Evolutionary conservation across 805 yeast species (phyloP).

Genomic region (Maudiozyma turicensis): DNA sequence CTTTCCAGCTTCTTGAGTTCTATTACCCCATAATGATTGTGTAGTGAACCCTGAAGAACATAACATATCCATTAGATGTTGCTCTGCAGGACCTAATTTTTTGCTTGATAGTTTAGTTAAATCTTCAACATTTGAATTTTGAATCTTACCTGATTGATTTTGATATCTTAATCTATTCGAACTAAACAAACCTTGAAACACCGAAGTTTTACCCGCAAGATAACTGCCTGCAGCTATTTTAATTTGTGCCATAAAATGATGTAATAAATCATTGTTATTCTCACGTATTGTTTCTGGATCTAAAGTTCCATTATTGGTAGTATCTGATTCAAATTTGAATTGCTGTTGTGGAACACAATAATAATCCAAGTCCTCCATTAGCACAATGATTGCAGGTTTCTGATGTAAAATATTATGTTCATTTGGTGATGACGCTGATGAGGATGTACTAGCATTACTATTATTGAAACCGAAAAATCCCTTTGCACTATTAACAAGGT

Average conservation of each 20-base stretch:
- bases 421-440: conserved; percentile 26
- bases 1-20: conserved; percentile 79
- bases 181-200: conserved; percentile 64
- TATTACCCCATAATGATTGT: conserved; percentile 72
- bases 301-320: neutral
- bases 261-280: conserved; percentile 31
- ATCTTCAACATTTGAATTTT: conserved; percentile 34
- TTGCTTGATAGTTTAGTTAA: conserved; percentile 32
- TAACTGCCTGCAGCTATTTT: conserved; percentile 66
- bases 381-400: conserved; percentile 83
- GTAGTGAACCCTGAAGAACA: conserved; percentile 75
- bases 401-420: conserved; percentile 60
- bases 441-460: conserved; percentile 1
- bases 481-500: conserved; percentile 13
- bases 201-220: conserved; percentile 44
- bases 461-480: conserved; percentile 22
- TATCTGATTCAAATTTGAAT: conserved; percentile 32
- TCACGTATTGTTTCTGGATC: conserved; percentile 35
- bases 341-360: conserved; percentile 62
- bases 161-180: conserved; percentile 25
- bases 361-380: conserved; percentile 89
- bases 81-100: conserved; percentile 79
- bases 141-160: conserved; percentile 2
- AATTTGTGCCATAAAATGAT: conserved; percentile 48
- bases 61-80: conserved; percentile 88